Evolutionary conservation across 2,329 filamentous ascomycete species (phyloP).

Genomic region (Albophoma yamanashiensis): DNA sequence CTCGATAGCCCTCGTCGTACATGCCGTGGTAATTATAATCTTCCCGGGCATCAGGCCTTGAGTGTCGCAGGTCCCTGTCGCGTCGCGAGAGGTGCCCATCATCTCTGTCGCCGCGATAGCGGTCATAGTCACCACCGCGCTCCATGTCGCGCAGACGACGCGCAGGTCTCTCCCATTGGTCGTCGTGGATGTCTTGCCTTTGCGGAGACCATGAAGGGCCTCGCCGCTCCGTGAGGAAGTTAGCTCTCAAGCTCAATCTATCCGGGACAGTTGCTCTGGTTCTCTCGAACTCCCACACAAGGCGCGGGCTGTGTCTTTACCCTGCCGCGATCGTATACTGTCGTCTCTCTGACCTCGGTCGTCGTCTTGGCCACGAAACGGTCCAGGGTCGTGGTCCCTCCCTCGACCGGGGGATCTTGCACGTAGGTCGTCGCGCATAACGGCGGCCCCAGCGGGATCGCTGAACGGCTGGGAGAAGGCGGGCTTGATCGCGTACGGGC

Average conservation of each 20-base stretch:
- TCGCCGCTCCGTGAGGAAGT: slow-evolving; percentile 33
- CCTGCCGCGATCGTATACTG: slow-evolving; percentile 38
- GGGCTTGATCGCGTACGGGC: background rate
- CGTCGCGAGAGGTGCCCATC: slow-evolving; percentile 12
- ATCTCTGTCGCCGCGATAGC: slow-evolving; percentile 16
- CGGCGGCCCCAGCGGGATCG: slow-evolving; percentile 12
- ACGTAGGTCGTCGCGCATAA: slow-evolving; percentile 34
- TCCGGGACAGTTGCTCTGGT: slow-evolving; percentile 8
- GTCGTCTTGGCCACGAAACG: slow-evolving; percentile 10
- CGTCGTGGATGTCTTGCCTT: slow-evolving; percentile 26
- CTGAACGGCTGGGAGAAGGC: background rate
- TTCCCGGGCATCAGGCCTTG: slow-evolving; percentile 16
- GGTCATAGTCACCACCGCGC: slow-evolving; percentile 11
- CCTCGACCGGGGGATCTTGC: slow-evolving; percentile 19
- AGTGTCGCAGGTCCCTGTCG: slow-evolving; percentile 11
- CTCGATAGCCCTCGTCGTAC: slow-evolving; percentile 25
- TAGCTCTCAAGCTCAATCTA: slow-evolving; percentile 27
- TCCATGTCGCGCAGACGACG: slow-evolving; percentile 14
- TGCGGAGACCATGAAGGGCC: slow-evolving; percentile 32
- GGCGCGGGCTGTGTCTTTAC: slow-evolving; percentile 31
- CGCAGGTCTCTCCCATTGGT: slow-evolving; percentile 17
- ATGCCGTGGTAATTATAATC: slow-evolving; percentile 24
- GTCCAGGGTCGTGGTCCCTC: slow-evolving; percentile 7
- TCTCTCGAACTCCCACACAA: slow-evolving; percentile 11
- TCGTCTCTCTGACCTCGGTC: slow-evolving; percentile 24